Evolutionary conservation across 139 green algal species (phyloP).

Genomic region (Tetraselmis striata): DNA sequence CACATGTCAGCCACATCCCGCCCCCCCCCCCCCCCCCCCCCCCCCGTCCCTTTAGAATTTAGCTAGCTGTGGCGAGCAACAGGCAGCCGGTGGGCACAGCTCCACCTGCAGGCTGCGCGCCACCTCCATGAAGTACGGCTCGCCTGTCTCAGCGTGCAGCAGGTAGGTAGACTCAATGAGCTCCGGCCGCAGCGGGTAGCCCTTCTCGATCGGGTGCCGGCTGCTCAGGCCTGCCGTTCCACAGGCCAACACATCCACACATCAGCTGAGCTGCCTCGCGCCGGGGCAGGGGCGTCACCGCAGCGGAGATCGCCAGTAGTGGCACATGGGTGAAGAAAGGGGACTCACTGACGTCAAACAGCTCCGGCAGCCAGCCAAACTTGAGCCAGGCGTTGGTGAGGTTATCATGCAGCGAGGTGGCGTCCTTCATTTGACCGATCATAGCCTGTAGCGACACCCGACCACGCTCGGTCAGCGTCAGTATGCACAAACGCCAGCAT

Average conservation of each 20-base stretch:
- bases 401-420: conserved; percentile 48
- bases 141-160: conserved; percentile 59
- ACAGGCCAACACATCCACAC: too few relatives aligned
- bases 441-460: neutral
- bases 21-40: too few relatives aligned
- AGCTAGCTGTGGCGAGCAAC: too few relatives aligned
- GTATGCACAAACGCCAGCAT: too few relatives aligned
- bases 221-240: conserved; percentile 4
- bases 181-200: conserved; percentile 76
- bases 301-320: too few relatives aligned
- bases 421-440: conserved; percentile 53
- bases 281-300: too few relatives aligned
- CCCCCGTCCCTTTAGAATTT: too few relatives aligned
- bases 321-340: too few relatives aligned
- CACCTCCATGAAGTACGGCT: conserved; percentile 17
- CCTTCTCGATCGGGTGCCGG: conserved; percentile 31
- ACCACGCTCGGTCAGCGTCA: too few relatives aligned
- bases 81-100: too few relatives aligned
- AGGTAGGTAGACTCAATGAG: conserved; percentile 85
- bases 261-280: too few relatives aligned
- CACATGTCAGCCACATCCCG: neutral
- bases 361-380: conserved; percentile 78
- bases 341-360: conserved; percentile 45
- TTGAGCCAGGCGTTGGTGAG: conserved; percentile 58
- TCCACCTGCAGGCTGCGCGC: conserved; percentile 18